phyloP scores from a whole-genome alignment of 352 stramenopile species.

The Phytophthora cactorum region DNA sequence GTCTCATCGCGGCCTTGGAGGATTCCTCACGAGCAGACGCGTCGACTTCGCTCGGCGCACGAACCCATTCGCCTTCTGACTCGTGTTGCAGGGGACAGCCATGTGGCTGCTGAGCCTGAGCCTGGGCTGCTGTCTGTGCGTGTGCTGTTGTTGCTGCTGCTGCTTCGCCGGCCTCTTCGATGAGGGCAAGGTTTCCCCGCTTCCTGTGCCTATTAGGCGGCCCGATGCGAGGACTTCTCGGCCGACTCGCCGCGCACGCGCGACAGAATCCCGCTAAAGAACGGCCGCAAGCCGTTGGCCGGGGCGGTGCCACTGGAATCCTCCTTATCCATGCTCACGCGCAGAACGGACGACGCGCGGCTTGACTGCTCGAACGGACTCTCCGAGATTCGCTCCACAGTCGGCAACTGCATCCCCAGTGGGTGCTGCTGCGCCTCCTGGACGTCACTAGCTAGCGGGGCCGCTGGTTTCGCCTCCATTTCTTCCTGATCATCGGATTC shows the following conservation, averaged over 20 bases:
- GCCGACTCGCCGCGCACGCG: slow-evolving; percentile 43
- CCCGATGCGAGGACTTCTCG: slow-evolving; percentile 36
- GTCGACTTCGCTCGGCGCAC: background rate
- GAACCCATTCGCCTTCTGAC: background rate
- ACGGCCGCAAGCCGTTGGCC: slow-evolving; percentile 32
- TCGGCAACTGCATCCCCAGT: slow-evolving; percentile 30
- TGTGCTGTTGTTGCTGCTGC: slow-evolving; percentile 44
- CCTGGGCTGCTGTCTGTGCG: slow-evolving; percentile 36
- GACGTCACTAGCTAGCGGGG: slow-evolving; percentile 11
- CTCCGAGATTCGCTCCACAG: slow-evolving; percentile 40
- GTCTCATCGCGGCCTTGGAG: slow-evolving; percentile 6
- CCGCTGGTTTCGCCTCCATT: slow-evolving; percentile 35
- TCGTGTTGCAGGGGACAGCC: background rate
- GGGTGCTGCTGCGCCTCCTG: slow-evolving; percentile 13
- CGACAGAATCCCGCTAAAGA: slow-evolving; percentile 57
- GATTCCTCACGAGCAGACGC: slow-evolving; percentile 18
- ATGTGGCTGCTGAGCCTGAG: slow-evolving; percentile 41
- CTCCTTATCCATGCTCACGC: slow-evolving; percentile 37
- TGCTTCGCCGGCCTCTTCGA: slow-evolving; percentile 44
- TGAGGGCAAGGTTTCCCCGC: slow-evolving; percentile 41
- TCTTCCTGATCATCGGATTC: slow-evolving; percentile 39
- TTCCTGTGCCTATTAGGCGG: slow-evolving; percentile 38
- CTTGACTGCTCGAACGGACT: slow-evolving; percentile 40
- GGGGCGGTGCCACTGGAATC: slow-evolving; percentile 1
- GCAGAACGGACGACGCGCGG: slow-evolving; percentile 26